Evolutionary conservation across 106 monocot species (phyloP), one percentile per base, ranked within the genome.

Genomic region (Amphibolis antarctica): DNA sequence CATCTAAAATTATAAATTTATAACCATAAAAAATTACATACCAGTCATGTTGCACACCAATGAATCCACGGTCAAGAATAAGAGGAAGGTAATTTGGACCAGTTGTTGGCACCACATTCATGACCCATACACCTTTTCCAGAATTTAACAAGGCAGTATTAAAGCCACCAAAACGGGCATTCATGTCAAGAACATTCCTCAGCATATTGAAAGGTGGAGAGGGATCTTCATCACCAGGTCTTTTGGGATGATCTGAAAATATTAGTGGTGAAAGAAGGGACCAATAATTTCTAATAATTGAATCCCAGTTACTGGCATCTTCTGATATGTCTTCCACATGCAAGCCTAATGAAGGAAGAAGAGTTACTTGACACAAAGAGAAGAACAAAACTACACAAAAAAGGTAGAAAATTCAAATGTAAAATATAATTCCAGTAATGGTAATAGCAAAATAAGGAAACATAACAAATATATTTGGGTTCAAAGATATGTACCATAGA

Each of bases 1-100:
- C 20, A n/a, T n/a, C n/a, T n/a, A n/a, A 21, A 53, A 9, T 21
- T 11, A 22, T 53, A 0, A 9, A 24, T 12, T 26, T 57, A 13
- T 26, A 57, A n/a, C n/a, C n/a, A n/a, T n/a, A n/a, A n/a, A n/a
- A n/a, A n/a, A 28, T 30, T 57, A 28, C 57, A 57, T 78, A 96
- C 94, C 94, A 96, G 65, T 96, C 94, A 80, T 96, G 94, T 66
- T 82, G 94, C 65, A 96, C 86, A 73, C 94, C 94, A 74, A 96
- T 66, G 69, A 96, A 89, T 22, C 94, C 94, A 22, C 94, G 72
- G 21, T 96, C 89, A 54, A 96, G 68, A 42, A 96, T 84, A 9
- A 89, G 69, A 22, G 94, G 81, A 15, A 96, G 84, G 60, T 83
- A 82, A 60, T 89, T 84, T 10, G 83, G 62, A 13, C 76, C 66